Evolutionary conservation across 202 grass and related monocot species (phyloP), one percentile per base, ranked within the genome.

Genomic region (Panicum virgatum): DNA sequence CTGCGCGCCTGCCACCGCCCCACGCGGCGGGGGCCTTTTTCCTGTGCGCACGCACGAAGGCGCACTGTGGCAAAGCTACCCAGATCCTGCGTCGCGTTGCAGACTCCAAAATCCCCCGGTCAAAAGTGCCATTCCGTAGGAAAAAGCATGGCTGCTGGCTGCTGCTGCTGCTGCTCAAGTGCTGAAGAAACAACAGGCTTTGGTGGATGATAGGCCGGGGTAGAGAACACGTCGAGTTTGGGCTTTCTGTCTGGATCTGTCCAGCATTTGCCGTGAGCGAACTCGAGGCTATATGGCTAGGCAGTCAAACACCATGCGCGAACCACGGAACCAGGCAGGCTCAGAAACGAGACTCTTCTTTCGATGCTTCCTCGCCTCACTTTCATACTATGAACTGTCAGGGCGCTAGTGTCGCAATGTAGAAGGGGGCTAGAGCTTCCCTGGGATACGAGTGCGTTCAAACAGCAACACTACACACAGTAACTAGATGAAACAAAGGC

Each of bases 21-120:
- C 79, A 86, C 73, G 88, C 83, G 75, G 23, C 78, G 27, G 78
- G 60, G 30, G 9, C 42, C 79, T 79, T 81, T 81, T 67, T 51
- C 60, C 52, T 71, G 73, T 60, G 18, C 76, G 29, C 81, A 68
- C 82, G 30, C 82, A 39, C 54, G 51, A 43, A 8, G 12, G 8
- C 59, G 75, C 42, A 36, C 62, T 30, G 48, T 66, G 27, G n/a
- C 61, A 8, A 8, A 19, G 7, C n/a, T 48, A 36, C 5, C 73
- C 29, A 1, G 12, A 12, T 57, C 26, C 29, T 3, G 10, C 29
- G 68, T 50, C 32, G 62, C 62, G 45, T 6, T 63, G 27, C 76
- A 38, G 60, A 40, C 42, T 54, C 76, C 62, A 20, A 80, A 56
- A 68, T 30, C 64, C 22, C 48, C 47, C 78, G 18, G 78, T 80